Evolutionary conservation across 1,284 basidiomycete genomes (phyloP), one percentile per base, ranked within the genome.

Genomic region (Ustilago crameri): DNA sequence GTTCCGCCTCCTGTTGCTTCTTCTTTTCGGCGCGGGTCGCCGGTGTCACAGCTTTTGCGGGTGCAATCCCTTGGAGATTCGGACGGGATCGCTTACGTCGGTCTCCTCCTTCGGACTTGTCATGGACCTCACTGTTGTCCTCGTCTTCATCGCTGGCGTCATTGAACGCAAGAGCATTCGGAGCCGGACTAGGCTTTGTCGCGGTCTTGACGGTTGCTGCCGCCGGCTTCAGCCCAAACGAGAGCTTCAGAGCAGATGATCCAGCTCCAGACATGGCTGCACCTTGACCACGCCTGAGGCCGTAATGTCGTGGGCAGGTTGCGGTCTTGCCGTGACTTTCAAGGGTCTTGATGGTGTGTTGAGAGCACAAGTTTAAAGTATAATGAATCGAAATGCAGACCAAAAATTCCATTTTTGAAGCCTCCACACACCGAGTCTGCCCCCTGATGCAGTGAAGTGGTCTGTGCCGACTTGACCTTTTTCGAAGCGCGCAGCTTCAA

Each of bases 1-100:
- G 87, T 85, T 90, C 88, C 79, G 94, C 93, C 66, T 89, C 88
- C 41, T 67, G 66, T 27, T 75, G 70, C 48, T 65, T 72, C 47
- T 61, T 68, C 44, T 51, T 67, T 41, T 69, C 73, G 18, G 53
- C 58, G 27, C 64, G 67, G 3, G 76, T 75, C 15, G 71, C 52
- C 17, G 79, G 80, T 14, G 72, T 53, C 15, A 65, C 57, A 12
- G 47, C 46, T 35, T 64, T 70, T 17, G 51, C 57, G 10, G 48
- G 57, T 4, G 44, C 49, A 32, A 61, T 27, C 9, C 65, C 63
- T 5, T 50, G 47, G 3, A 49, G 52, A 14, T 66, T 26, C 9
- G 15, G 9, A 17, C 24, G 42, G 2, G 23, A 42, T 47, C 20
- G 5, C 9, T 40, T 62, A 24, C 35, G 35, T 9, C 27, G 24